A percentile compares a stretch with the other conserved stretches of the same genome.
These are phyloP conservation scores for Eucalyptus grandis DNA, from an alignment of 345 rosid species.

Conservation along the genomic window DNA sequence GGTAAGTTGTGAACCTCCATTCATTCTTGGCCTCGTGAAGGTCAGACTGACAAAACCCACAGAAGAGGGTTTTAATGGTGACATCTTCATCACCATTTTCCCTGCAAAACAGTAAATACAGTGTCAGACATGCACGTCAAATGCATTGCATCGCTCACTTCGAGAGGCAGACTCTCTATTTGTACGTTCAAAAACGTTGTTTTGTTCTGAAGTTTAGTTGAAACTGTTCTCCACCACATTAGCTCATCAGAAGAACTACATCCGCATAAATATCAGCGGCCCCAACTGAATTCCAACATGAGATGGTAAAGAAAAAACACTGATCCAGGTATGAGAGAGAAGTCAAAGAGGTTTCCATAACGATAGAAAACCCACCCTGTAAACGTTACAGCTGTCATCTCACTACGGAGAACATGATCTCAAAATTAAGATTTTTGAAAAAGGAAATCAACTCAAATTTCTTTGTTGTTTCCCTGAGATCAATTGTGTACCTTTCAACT, in stretches of 20 bases:
- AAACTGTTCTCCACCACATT: background rate
- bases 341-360: background rate
- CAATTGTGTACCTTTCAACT: background rate
- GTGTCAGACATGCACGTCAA: background rate
- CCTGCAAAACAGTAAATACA: slow-evolving; percentile 8
- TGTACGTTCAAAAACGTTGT: background rate
- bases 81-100: slow-evolving; percentile 77
- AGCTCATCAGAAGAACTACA: background rate
- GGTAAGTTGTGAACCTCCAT: slow-evolving; percentile 60
- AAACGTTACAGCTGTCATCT: background rate
- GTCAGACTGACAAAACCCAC: slow-evolving; percentile 81
- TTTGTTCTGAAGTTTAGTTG: background rate
- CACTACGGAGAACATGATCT: background rate
- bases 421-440: background rate
- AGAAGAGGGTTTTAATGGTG: slow-evolving; percentile 58
- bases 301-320: background rate
- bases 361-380: background rate
- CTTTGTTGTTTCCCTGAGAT: background rate
- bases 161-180: background rate
- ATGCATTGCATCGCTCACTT: background rate
- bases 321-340: background rate
- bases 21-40: slow-evolving; percentile 53
- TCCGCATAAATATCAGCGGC: background rate
- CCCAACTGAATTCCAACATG: background rate
- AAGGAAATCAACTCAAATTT: background rate